Conservation (phyloP, 2,329 filamentous ascomycete genomes). For the Fusarium sp. region DNA sequence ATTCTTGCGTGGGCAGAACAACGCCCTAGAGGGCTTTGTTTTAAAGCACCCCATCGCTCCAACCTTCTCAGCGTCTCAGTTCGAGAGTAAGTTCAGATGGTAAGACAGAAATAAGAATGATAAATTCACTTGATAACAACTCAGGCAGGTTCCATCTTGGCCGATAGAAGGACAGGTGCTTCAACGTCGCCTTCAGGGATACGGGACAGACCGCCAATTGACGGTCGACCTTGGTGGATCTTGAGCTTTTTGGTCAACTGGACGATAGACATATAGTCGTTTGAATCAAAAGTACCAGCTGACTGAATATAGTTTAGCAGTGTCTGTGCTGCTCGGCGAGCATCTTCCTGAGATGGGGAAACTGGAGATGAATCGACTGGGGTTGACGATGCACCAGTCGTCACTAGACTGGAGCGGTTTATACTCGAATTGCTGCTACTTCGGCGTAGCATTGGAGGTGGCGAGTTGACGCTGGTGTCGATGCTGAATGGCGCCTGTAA, state of each 20-base stretch:
- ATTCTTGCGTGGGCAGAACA: constrained; percentile 24
- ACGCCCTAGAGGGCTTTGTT: constrained; percentile 3
- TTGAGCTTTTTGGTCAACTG: constrained; percentile 89
- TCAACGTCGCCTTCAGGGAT: constrained; percentile 69
- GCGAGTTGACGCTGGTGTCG: constrained; percentile 57
- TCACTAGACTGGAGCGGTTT: constrained; percentile 37
- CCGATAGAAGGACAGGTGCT: constrained; percentile 49
- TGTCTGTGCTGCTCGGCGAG: constrained; percentile 81
- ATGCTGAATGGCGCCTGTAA: constrained; percentile 57
- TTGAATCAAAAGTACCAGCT: constrained; percentile 77
- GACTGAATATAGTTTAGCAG: constrained; percentile 85
- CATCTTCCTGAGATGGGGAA: constrained; percentile 86
- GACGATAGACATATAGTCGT: constrained; percentile 80
- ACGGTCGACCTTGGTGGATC: constrained; percentile 60
- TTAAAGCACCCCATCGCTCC: constrained; percentile 9
- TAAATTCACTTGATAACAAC: neutral
- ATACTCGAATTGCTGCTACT: constrained; percentile 53
- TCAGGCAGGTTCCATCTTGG: constrained; percentile 49
- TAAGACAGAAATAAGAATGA: constrained; percentile 24
- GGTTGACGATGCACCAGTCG: constrained; percentile 37
- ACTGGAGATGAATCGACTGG: constrained; percentile 66
- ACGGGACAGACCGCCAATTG: constrained; percentile 63
- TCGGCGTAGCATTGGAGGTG: constrained; percentile 49
- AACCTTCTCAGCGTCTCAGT: neutral
- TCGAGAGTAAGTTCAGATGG: constrained; percentile 25